phyloP scores from a whole-genome alignment of 2,329 filamentous ascomycete genomes.

The Scedosporium dehoogii region DNA sequence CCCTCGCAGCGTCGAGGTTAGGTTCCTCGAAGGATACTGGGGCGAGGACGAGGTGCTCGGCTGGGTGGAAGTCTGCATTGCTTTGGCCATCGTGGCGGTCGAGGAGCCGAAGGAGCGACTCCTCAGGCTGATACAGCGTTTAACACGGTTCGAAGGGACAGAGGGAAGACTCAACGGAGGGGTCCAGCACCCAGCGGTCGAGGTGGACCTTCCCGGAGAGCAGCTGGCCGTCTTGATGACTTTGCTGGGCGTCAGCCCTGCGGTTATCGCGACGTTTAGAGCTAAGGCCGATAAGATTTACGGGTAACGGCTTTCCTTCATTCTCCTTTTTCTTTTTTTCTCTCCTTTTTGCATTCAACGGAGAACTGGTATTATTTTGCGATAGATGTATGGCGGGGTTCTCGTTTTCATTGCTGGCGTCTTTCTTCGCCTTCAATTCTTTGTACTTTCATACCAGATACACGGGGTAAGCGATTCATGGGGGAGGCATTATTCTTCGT shows the following conservation, averaged over 20 bases:
- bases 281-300: slow-evolving; percentile 3
- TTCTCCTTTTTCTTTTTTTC: background rate
- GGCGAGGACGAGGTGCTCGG: slow-evolving; percentile 17
- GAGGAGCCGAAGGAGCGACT: slow-evolving; percentile 4
- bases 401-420: background rate
- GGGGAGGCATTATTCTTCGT: background rate
- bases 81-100: slow-evolving; percentile 19
- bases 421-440: background rate
- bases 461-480: background rate
- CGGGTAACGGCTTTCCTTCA: background rate
- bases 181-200: background rate
- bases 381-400: background rate
- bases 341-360: background rate
- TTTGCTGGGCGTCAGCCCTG: slow-evolving; percentile 13
- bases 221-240: background rate
- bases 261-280: slow-evolving; percentile 9
- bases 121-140: background rate
- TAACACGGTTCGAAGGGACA: background rate
- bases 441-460: background rate
- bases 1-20: slow-evolving; percentile 27
- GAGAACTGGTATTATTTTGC: background rate
- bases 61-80: slow-evolving; percentile 24
- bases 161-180: background rate
- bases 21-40: slow-evolving; percentile 26
- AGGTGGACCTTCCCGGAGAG: background rate